phyloP scores from a whole-genome alignment of 139 green algal genomes.

The Chlamydomonas sp. region DNA sequence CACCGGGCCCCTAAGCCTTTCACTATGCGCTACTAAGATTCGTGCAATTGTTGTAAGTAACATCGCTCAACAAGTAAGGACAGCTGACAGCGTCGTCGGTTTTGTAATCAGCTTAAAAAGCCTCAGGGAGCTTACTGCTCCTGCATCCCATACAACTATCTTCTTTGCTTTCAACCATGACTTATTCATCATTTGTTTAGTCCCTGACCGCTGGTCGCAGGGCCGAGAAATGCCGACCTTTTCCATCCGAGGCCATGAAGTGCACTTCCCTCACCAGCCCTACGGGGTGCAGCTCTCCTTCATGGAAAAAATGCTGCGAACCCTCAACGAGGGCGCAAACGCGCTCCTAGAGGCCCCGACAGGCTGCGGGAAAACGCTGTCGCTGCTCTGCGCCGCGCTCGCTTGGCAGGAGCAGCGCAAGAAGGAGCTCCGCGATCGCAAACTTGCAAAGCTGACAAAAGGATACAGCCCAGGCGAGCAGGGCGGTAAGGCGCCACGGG shows the following conservation, averaged over 20 bases:
- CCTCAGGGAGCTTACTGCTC: too few relatives aligned
- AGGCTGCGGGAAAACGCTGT: slow-evolving; percentile 90
- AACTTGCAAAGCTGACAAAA: neutral
- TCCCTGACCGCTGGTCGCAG: neutral
- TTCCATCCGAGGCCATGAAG: slow-evolving; percentile 56
- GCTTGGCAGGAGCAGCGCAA: slow-evolving; percentile 71
- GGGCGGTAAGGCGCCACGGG: too few relatives aligned
- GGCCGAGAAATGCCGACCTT: neutral
- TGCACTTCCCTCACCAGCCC: slow-evolving; percentile 79
- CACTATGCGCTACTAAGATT: too few relatives aligned
- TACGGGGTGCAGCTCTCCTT: slow-evolving; percentile 87
- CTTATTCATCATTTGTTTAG: too few relatives aligned
- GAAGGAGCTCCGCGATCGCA: neutral
- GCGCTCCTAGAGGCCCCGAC: slow-evolving; percentile 66
- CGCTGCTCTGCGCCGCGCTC: slow-evolving; percentile 84
- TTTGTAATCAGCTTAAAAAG: too few relatives aligned
- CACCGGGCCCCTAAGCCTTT: too few relatives aligned
- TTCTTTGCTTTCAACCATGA: too few relatives aligned
- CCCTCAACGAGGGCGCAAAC: slow-evolving; percentile 66
- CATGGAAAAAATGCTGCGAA: slow-evolving; percentile 84
- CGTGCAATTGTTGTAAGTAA: too few relatives aligned
- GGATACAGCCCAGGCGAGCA: neutral
- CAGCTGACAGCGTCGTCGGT: too few relatives aligned
- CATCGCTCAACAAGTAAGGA: too few relatives aligned
- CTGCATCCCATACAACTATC: too few relatives aligned